phyloP scores from a whole-genome alignment of 768 basidiomycete species.

The Russula vinacea region DNA sequence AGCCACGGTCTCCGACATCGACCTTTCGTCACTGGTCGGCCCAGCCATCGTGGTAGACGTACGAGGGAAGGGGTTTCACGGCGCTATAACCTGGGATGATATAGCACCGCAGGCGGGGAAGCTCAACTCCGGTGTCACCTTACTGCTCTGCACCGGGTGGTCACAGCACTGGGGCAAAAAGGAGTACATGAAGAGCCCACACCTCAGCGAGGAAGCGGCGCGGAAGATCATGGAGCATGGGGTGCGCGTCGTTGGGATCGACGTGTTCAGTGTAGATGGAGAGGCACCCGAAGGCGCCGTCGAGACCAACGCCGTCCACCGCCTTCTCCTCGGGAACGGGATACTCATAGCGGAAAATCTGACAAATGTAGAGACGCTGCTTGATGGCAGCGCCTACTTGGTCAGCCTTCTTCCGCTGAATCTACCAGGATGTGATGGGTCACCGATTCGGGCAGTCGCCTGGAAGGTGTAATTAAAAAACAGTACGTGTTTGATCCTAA shows the following conservation, averaged over 20 bases:
- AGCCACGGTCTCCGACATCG: conserved; percentile 55
- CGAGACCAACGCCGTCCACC: conserved; percentile 52
- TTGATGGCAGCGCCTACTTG: conserved; percentile 37
- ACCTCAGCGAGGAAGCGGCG: conserved; percentile 54
- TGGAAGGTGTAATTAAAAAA: conserved; percentile 36
- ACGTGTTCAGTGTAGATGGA: conserved; percentile 67
- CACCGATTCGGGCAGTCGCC: conserved; percentile 69
- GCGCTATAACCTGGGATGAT: conserved; percentile 54
- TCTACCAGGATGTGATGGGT: conserved; percentile 59
- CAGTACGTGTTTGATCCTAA: background rate
- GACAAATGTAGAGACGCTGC: conserved; percentile 48
- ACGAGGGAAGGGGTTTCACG: conserved; percentile 42
- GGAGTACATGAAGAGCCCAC: conserved; percentile 50
- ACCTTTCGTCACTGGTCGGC: conserved; percentile 51
- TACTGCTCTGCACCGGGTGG: conserved; percentile 57
- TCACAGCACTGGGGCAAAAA: conserved; percentile 44
- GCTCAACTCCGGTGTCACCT: conserved; percentile 43
- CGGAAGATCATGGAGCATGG: conserved; percentile 48
- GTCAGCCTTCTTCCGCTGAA: conserved; percentile 60
- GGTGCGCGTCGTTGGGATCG: conserved; percentile 57
- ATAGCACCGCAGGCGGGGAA: conserved; percentile 40
- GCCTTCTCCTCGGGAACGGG: conserved; percentile 55
- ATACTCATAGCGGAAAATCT: conserved; percentile 72
- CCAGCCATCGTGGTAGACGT: conserved; percentile 58
- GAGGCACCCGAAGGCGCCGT: conserved; percentile 36